phyloP scores from a whole-genome alignment of 352 stramenopile genomes.

The Pythium sp. region DNA sequence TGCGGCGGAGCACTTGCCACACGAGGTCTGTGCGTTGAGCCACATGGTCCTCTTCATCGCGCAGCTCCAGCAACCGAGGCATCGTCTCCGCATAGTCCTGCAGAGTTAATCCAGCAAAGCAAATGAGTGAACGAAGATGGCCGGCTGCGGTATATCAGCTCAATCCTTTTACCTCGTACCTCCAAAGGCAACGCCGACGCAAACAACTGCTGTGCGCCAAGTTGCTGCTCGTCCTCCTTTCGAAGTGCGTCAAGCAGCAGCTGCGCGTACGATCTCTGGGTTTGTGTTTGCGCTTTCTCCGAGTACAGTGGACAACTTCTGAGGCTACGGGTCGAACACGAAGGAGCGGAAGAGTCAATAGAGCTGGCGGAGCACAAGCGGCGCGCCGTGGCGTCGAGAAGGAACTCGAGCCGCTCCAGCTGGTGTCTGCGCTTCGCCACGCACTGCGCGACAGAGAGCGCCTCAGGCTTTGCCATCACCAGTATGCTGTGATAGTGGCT shows the following conservation, averaged over 20 bases:
- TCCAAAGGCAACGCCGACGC: constrained; percentile 24
- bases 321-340: neutral
- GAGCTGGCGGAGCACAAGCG: constrained; percentile 8
- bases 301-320: neutral
- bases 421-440: constrained; percentile 28
- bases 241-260: constrained; percentile 26
- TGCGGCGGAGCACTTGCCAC: neutral
- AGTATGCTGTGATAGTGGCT: neutral
- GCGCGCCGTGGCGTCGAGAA: constrained; percentile 24
- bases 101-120: neutral
- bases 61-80: constrained; percentile 27
- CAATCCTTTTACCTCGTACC: constrained; percentile 3
- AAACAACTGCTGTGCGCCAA: constrained; percentile 15
- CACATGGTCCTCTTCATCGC: constrained; percentile 30
- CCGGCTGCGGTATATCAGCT: neutral
- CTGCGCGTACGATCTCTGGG: constrained; percentile 22
- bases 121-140: neutral
- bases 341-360: too few species aligned
- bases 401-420: constrained; percentile 30
- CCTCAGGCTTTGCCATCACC: neutral
- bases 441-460: constrained; percentile 31
- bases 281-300: neutral
- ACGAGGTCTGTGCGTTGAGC: constrained; percentile 20
- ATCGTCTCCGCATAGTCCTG: constrained; percentile 23
- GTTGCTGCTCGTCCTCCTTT: constrained; percentile 19